Conservation (phyloP, 495 filamentous ascomycete genomes). For the Aspergillus diversus region DNA sequence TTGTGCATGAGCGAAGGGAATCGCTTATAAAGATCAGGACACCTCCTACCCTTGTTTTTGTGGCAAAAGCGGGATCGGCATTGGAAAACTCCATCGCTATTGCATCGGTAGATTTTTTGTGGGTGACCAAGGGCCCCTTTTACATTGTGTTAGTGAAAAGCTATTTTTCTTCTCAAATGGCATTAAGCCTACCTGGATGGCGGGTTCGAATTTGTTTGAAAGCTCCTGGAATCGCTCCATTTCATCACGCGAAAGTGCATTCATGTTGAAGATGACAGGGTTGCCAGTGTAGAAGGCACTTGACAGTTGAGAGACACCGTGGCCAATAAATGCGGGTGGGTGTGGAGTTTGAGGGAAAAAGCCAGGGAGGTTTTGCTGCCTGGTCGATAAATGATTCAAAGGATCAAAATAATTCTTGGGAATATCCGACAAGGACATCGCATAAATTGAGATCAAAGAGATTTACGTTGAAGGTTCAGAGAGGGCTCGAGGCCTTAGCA, state of each 20-base stretch:
- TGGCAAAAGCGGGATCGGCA: slow-evolving; percentile 81
- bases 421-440: slow-evolving; percentile 50
- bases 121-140: slow-evolving; percentile 82
- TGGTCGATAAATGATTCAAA: slow-evolving; percentile 40
- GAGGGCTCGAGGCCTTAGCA: slow-evolving; percentile 16
- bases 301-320: slow-evolving; percentile 32
- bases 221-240: slow-evolving; percentile 58
- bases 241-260: slow-evolving; percentile 51
- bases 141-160: slow-evolving; percentile 14
- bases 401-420: slow-evolving; percentile 43
- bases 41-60: slow-evolving; percentile 82
- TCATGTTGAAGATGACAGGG: slow-evolving; percentile 41
- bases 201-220: slow-evolving; percentile 67
- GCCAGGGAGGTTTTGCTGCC: slow-evolving; percentile 31
- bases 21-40: not conserved
- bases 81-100: slow-evolving; percentile 89
- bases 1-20: slow-evolving; percentile 25
- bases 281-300: slow-evolving; percentile 23
- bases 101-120: slow-evolving; percentile 72
- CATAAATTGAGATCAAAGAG: slow-evolving; percentile 26
- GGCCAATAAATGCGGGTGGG: slow-evolving; percentile 28
- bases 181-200: slow-evolving; percentile 58
- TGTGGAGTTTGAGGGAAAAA: slow-evolving; percentile 25
- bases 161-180: not conserved
- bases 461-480: slow-evolving; percentile 19